Evolutionary conservation across 495 filamentous ascomycete species (phyloP).

Genomic region (Chlorociboria aeruginascens): DNA sequence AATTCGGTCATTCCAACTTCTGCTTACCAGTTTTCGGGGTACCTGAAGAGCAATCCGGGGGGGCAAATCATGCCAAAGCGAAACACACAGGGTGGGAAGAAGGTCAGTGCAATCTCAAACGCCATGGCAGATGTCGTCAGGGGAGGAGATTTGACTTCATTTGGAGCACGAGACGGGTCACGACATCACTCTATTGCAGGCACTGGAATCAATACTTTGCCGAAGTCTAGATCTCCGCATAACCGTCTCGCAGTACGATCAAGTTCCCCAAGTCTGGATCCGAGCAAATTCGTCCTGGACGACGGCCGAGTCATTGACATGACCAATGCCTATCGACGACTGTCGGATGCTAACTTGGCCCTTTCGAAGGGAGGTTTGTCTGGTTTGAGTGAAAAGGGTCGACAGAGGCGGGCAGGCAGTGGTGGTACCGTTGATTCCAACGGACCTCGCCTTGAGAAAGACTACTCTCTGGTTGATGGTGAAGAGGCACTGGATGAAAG

Average conservation of each 20-base stretch:
- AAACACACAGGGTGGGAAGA: slow-evolving; percentile 28
- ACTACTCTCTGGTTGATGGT: slow-evolving; percentile 50
- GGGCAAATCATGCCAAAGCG: slow-evolving; percentile 31
- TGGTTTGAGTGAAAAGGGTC: slow-evolving; percentile 26
- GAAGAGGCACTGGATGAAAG: slow-evolving; percentile 41
- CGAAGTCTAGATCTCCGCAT: slow-evolving; percentile 49
- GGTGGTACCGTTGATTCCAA: slow-evolving; percentile 9
- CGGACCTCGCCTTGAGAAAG: slow-evolving; percentile 53
- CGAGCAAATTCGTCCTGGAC: slow-evolving; percentile 31
- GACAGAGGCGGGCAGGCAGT: slow-evolving; percentile 11
- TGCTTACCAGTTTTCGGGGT: slow-evolving; percentile 41
- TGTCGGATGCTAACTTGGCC: slow-evolving; percentile 54
- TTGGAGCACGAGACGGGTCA: slow-evolving; percentile 27
- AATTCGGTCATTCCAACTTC: slow-evolving; percentile 21
- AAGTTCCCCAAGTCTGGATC: slow-evolving; percentile 31
- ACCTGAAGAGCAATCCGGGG: slow-evolving; percentile 34
- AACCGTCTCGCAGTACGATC: slow-evolving; percentile 43
- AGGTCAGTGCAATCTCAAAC: slow-evolving; percentile 15
- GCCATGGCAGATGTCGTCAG: slow-evolving; percentile 39
- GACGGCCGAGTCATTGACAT: slow-evolving; percentile 43
- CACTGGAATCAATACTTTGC: slow-evolving; percentile 23
- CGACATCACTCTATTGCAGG: slow-evolving; percentile 35
- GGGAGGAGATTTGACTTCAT: slow-evolving; percentile 30
- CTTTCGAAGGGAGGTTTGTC: slow-evolving; percentile 42
- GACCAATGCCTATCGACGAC: slow-evolving; percentile 44